phyloP scores from a whole-genome alignment of 192 early-diverging fungal species.

The Coemansia javaensis region DNA sequence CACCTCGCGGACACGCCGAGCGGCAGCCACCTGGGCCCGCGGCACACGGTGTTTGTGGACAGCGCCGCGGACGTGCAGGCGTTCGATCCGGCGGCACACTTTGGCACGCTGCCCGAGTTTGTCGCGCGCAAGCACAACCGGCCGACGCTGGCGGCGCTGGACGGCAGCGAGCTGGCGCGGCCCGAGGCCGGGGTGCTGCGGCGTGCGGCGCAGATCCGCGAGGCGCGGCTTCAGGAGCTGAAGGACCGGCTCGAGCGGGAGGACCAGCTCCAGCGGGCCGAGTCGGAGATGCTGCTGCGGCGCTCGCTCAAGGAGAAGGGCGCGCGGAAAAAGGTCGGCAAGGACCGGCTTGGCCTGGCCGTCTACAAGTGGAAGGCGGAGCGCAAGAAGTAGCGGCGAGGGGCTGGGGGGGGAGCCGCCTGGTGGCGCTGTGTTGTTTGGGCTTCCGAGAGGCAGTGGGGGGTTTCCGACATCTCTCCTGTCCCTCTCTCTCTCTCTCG shows the following conservation, averaged over 20 bases:
- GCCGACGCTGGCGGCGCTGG: constrained; percentile 58
- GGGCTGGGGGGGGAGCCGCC: too few species aligned
- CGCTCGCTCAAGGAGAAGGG: constrained; percentile 80
- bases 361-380: constrained; percentile 92
- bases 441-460: too few species aligned
- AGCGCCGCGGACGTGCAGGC: constrained; percentile 58
- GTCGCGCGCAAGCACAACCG: constrained; percentile 77
- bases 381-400: constrained; percentile 80
- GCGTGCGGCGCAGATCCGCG: constrained; percentile 33
- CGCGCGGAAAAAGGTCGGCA: constrained; percentile 71
- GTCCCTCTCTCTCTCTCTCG: neutral
- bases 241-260: constrained; percentile 72
- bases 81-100: constrained; percentile 78
- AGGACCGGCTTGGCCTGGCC: constrained; percentile 70
- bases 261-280: constrained; percentile 61
- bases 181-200: constrained; percentile 13
- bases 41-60: constrained; percentile 79
- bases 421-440: too few species aligned
- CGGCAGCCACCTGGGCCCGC: constrained; percentile 31
- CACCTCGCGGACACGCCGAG: constrained; percentile 57
- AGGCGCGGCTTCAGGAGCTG: constrained; percentile 61
- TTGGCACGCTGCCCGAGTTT: constrained; percentile 77
- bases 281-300: constrained; percentile 75
- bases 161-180: constrained; percentile 29
- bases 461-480: too few species aligned